Evolutionary conservation across 2,329 filamentous ascomycete genomes (phyloP).

Genomic region (Penicillium sumatraense): DNA sequence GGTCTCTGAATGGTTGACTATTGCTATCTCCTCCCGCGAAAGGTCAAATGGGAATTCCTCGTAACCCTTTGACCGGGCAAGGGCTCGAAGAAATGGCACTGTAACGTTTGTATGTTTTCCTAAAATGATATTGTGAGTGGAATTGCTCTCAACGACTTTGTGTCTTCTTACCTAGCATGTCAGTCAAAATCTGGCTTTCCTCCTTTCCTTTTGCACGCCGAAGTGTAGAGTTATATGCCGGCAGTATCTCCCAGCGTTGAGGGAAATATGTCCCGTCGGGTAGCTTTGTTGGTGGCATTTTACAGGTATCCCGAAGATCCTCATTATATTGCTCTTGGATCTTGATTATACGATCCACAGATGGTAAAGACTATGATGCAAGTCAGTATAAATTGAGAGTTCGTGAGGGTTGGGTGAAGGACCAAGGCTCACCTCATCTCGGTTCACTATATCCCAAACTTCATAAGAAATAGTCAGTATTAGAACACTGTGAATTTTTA

Average conservation of each 20-base stretch:
- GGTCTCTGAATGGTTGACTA: constrained; percentile 30
- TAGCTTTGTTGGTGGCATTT: constrained; percentile 11
- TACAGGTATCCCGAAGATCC: constrained; percentile 7
- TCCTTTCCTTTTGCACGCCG: neutral
- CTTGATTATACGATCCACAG: constrained; percentile 14
- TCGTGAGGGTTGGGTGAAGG: no score
- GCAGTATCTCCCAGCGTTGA: neutral
- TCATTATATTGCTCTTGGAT: constrained; percentile 9
- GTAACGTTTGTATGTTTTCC: constrained; percentile 38
- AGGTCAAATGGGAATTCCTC: constrained; percentile 40
- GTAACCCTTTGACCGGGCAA: constrained; percentile 13
- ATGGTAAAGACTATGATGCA: neutral
- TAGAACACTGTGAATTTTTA: no score
- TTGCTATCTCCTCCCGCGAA: constrained; percentile 30
- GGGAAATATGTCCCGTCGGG: constrained; percentile 8
- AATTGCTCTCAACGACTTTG: no score
- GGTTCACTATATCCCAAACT: constrained; percentile 13
- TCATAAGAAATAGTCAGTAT: no score
- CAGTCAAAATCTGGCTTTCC: constrained; percentile 8
- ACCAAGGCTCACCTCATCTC: neutral
- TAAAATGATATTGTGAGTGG: neutral
- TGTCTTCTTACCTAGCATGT: constrained; percentile 19
- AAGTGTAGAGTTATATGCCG: neutral
- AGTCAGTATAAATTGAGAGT: neutral
- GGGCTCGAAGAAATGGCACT: constrained; percentile 26